phyloP scores from a whole-genome alignment of 2,329 filamentous ascomycete species.

The Colletotrichum liriopes region DNA sequence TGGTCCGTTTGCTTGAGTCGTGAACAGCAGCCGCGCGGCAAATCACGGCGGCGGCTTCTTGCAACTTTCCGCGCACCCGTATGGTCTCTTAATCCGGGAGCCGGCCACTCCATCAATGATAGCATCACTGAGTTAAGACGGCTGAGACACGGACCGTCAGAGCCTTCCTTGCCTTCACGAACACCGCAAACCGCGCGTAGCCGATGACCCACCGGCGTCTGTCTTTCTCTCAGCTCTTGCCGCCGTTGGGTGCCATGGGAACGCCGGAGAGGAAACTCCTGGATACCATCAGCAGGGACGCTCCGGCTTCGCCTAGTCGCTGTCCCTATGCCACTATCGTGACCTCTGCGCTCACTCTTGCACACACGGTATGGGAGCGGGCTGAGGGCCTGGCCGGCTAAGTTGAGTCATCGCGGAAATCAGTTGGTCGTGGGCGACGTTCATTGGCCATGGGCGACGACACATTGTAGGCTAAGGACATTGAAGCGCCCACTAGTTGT shows the following conservation, averaged over 20 bases:
- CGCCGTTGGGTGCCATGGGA: background rate
- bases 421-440: background rate
- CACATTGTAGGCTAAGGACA: background rate
- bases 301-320: constrained; percentile 1
- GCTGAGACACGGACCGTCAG: constrained; percentile 7
- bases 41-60: constrained; percentile 23
- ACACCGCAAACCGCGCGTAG: background rate
- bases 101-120: background rate
- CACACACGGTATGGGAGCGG: constrained; percentile 4
- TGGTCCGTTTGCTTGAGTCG: constrained; percentile 16
- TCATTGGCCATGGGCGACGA: constrained; percentile 20
- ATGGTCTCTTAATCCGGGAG: background rate
- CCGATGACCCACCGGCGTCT: background rate
- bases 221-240: background rate
- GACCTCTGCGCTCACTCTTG: background rate
- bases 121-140: background rate
- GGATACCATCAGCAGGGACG: background rate
- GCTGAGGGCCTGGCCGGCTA: background rate
- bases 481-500: constrained; percentile 4
- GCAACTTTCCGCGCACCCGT: constrained; percentile 1
- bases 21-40: constrained; percentile 36
- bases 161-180: background rate
- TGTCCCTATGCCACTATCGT: constrained; percentile 10
- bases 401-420: constrained; percentile 39
- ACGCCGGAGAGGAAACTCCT: constrained; percentile 4